phyloP scores from a whole-genome alignment of 495 filamentous ascomycete species.

The Trichocladium antarcticum region DNA sequence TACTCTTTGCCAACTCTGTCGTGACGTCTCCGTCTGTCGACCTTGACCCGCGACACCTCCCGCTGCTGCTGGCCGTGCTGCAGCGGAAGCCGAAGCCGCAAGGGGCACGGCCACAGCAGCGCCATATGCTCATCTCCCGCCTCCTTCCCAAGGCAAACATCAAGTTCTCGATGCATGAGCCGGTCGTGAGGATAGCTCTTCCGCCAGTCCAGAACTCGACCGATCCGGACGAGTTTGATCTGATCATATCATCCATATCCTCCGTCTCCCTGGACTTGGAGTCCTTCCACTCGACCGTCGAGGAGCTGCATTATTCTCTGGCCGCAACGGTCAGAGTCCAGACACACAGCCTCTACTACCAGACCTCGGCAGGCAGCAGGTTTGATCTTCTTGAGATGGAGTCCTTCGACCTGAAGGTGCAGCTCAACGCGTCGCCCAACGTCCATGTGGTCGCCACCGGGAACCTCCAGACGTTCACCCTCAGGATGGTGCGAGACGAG shows the following conservation, averaged over 20 bases:
- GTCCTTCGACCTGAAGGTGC: conserved; percentile 70
- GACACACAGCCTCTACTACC: conserved; percentile 91
- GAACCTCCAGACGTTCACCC: conserved; percentile 71
- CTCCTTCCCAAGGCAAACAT: conserved; percentile 88
- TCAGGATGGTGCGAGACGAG: conserved; percentile 82
- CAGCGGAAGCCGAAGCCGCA: conserved; percentile 45
- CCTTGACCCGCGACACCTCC: conserved; percentile 86
- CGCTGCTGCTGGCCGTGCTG: conserved; percentile 67
- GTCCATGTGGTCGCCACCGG: conserved; percentile 71
- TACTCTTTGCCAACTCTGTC: conserved; percentile 90
- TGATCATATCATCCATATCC: conserved; percentile 88
- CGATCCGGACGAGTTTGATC: conserved; percentile 71
- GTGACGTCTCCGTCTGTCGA: conserved; percentile 93
- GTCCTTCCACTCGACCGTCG: conserved; percentile 81
- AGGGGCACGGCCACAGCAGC: conserved; percentile 33
- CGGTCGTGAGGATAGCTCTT: conserved; percentile 78
- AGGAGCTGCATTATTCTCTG: conserved; percentile 76
- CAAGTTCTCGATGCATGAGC: conserved; percentile 93
- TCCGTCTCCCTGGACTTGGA: conserved; percentile 87
- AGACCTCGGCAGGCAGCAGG: conserved; percentile 65
- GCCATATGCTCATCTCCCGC: conserved; percentile 70
- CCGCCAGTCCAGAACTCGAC: conserved; percentile 52
- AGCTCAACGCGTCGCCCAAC: conserved; percentile 75
- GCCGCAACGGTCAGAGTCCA: conserved; percentile 69
- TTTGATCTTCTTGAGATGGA: conserved; percentile 82